A percentile compares a stretch with the other conserved stretches of the same genome.
Evolutionary conservation across 2,329 filamentous ascomycete genomes (phyloP).

Genomic region (Exophiala alcalophila): DNA sequence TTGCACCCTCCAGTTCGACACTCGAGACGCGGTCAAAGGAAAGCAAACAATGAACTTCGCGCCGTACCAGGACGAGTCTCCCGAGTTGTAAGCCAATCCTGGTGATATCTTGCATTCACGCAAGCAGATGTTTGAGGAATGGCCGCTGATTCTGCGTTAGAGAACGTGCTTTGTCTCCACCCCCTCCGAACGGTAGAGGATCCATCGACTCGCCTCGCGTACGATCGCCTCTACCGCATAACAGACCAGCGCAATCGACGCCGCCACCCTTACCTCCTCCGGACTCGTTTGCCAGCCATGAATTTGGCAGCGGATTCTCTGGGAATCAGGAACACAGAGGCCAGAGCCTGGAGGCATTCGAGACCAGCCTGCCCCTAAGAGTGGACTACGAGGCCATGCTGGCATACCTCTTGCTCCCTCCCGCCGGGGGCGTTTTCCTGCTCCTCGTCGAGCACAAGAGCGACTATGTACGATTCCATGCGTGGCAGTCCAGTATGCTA

Average conservation of each 20-base stretch:
- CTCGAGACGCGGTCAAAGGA: no score
- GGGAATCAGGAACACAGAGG: constrained; percentile 48
- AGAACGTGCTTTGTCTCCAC: constrained; percentile 74
- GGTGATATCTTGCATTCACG: no score
- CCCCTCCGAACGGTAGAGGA: constrained; percentile 45
- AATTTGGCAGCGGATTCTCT: constrained; percentile 28
- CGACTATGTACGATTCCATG: constrained; percentile 96
- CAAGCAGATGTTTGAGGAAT: no score
- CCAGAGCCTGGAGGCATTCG: constrained; percentile 73
- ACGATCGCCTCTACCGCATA: constrained; percentile 50
- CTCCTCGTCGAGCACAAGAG: constrained; percentile 88
- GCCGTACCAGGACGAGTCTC: constrained; percentile 89
- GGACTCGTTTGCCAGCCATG: constrained; percentile 38
- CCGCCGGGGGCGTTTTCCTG: constrained; percentile 78
- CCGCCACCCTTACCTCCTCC: constrained; percentile 41
- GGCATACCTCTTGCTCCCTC: constrained; percentile 82
- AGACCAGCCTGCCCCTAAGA: constrained; percentile 81
- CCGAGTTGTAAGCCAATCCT: constrained; percentile 62
- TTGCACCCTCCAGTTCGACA: no score
- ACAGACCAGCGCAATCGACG: constrained; percentile 43
- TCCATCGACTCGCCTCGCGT: constrained; percentile 52
- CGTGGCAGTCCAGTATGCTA: constrained; percentile 86
- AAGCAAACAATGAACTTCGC: constrained; percentile 76
- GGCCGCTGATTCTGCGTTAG: constrained; percentile 34
- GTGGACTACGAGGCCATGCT: constrained; percentile 88